Conservation (phyloP, 805 yeast species). For the Candida golubevii region DNA sequence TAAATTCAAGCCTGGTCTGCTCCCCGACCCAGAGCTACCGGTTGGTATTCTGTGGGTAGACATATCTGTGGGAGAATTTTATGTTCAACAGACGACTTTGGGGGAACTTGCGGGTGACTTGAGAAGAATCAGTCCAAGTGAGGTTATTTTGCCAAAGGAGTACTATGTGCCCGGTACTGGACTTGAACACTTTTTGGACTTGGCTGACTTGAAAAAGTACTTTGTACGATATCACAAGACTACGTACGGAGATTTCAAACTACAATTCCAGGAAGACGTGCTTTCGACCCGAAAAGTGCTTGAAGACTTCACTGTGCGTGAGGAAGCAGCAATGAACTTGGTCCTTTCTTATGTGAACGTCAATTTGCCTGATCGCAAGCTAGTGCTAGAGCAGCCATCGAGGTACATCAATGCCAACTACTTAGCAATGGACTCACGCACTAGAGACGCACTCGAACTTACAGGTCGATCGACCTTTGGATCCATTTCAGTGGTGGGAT, state of each 20-base stretch:
- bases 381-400: slow-evolving; percentile 64
- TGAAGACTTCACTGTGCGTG: slow-evolving; percentile 39
- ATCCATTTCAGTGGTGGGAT: slow-evolving; percentile 56
- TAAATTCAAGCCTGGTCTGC: slow-evolving; percentile 31
- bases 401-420: slow-evolving; percentile 47
- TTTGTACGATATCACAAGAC: slow-evolving; percentile 51
- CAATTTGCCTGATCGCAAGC: slow-evolving; percentile 64
- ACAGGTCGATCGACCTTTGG: slow-evolving; percentile 46
- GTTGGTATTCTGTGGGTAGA: slow-evolving; percentile 89
- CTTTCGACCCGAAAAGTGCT: slow-evolving; percentile 34
- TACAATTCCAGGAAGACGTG: slow-evolving; percentile 28
- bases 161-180: slow-evolving; percentile 34
- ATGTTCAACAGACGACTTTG: slow-evolving; percentile 59
- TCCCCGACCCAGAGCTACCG: slow-evolving; percentile 37
- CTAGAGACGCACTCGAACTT: slow-evolving; percentile 72
- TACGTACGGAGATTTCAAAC: slow-evolving; percentile 27
- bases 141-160: slow-evolving; percentile 56
- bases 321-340: slow-evolving; percentile 57
- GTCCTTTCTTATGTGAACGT: slow-evolving; percentile 62
- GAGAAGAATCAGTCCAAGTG: slow-evolving; percentile 76
- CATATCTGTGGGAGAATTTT: slow-evolving; percentile 75
- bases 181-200: slow-evolving; percentile 54
- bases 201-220: slow-evolving; percentile 56
- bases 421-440: slow-evolving; percentile 78
- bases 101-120: slow-evolving; percentile 65